Evolutionary conservation across 129 eudicot species (phyloP), one percentile per base, ranked within the genome.

Genomic region (Chrysanthemum seticuspe): DNA sequence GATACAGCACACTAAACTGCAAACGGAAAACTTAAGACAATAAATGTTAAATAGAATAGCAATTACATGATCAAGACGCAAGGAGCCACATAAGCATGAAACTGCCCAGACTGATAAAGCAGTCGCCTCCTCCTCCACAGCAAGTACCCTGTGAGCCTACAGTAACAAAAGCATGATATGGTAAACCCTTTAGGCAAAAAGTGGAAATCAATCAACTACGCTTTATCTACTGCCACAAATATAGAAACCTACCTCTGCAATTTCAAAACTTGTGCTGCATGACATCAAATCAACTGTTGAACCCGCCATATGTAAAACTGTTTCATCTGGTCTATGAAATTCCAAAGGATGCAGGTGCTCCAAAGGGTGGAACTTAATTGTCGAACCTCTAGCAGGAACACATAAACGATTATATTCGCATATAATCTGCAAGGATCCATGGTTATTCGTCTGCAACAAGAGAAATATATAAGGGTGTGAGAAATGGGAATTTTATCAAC

Each of bases 11-110:
- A 66, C 45, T 8, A 31, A 14, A 67, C 36, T 54, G 23, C 61
- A 45, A 40, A 7, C 16, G 13, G 34, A 49, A 15, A 34, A 27
- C 31, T 16, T 36, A 7, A 7, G 58, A 48, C 10, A 10, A 72
- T 59, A 15, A n/a, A 2, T 19, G 16, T 47, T 58, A 4, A 29
- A 49, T 57, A 66, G 13, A 45, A 16, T 2, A 81, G 48, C 18
- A 76, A 84, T 79, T 78, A 95, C 99, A 87, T 91, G 90, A 79
- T 91, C 99, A 76, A 95, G 95, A 73, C 99, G 87, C 83, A 95
- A 70, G 70, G 97, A 84, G 67, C 99, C 99, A 82, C 99, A 95
- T 65, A 95, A 50, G 84, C 91, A 86, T 53, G 99, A 85, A 80
- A 91, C 54, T 47, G 96, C 89, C 99, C 96, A 91, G 21, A 85